Evolutionary conservation across 2,329 filamentous ascomycete species (phyloP).

Genomic region (Calonectria pauciramosa): DNA sequence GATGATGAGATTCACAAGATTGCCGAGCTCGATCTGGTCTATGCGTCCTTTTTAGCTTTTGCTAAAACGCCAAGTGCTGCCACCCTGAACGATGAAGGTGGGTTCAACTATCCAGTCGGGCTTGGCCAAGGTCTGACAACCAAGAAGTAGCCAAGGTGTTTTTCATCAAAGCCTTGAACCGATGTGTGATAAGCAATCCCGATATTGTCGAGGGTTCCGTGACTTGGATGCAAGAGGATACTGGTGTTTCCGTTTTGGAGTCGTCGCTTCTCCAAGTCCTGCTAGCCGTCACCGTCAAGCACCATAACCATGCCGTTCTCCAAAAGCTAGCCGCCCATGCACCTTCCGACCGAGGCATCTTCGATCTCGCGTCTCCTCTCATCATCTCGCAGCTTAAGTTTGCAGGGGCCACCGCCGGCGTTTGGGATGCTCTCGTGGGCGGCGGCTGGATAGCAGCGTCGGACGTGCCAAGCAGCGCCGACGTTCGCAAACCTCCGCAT

Average conservation of each 20-base stretch:
- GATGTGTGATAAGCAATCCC: slow-evolving; percentile 15
- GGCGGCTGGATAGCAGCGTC: neutral
- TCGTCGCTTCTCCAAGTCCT: slow-evolving; percentile 16
- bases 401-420: neutral
- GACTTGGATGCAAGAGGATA: slow-evolving; percentile 23
- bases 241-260: slow-evolving; percentile 9
- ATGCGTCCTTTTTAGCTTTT: slow-evolving; percentile 8
- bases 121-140: neutral
- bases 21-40: slow-evolving; percentile 20
- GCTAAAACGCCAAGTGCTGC: neutral
- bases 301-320: slow-evolving; percentile 21
- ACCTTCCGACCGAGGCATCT: neutral
- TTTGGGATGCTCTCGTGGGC: slow-evolving; percentile 2
- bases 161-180: slow-evolving; percentile 19
- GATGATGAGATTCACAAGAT: neutral
- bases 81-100: neutral
- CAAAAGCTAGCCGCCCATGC: neutral
- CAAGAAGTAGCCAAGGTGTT: neutral
- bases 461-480: neutral
- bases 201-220: slow-evolving; percentile 19
- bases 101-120: neutral
- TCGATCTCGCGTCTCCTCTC: neutral
- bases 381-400: neutral
- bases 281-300: slow-evolving; percentile 22
- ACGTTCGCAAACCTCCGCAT: neutral